These are phyloP conservation scores for Tricholoma sp. DNA, from an alignment of 768 basidiomycete genomes.

Conservation along the genomic window DNA sequence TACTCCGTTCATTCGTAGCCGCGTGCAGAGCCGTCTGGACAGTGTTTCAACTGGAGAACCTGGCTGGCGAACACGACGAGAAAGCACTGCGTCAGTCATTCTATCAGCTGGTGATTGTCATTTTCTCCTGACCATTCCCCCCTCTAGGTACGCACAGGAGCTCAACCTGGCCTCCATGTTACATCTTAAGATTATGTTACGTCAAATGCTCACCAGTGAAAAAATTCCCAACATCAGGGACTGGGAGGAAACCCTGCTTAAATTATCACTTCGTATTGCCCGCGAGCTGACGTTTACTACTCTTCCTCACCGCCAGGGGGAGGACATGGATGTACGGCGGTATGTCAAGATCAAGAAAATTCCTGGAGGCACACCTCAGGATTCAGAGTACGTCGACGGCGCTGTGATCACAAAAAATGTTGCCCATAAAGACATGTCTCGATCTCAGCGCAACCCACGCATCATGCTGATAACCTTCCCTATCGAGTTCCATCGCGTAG, in stretches of 20 bases:
- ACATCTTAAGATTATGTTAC: slow-evolving; percentile 86
- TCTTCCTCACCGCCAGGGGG: slow-evolving; percentile 69
- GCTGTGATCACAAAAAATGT: slow-evolving; percentile 98
- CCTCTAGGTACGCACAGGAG: slow-evolving; percentile 69
- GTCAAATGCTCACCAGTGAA: slow-evolving; percentile 83
- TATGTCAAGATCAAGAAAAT: slow-evolving; percentile 99
- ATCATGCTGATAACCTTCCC: slow-evolving; percentile 97
- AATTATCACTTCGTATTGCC: slow-evolving; percentile 80
- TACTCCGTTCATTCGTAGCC: slow-evolving; percentile 80
- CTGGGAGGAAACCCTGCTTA: slow-evolving; percentile 85
- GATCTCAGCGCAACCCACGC: slow-evolving; percentile 77
- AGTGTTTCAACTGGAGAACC: slow-evolving; percentile 49
- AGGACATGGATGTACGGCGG: slow-evolving; percentile 90
- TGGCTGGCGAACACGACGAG: slow-evolving; percentile 82
- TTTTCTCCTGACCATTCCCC: slow-evolving; percentile 3
- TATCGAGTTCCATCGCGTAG: slow-evolving; percentile 86
- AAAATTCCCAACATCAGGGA: slow-evolving; percentile 75
- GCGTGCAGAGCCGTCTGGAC: slow-evolving; percentile 76
- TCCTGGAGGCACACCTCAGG: slow-evolving; percentile 84
- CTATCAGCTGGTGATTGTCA: slow-evolving; percentile 2
- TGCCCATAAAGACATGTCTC: slow-evolving; percentile 91
- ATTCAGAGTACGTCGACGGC: slow-evolving; percentile 96
- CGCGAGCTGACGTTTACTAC: slow-evolving; percentile 77
- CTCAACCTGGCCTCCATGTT: slow-evolving; percentile 83
- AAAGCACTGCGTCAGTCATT: slow-evolving; percentile 78